Evolutionary conservation across 768 basidiomycete genomes (phyloP).

Genomic region (Boletellus sp.): DNA sequence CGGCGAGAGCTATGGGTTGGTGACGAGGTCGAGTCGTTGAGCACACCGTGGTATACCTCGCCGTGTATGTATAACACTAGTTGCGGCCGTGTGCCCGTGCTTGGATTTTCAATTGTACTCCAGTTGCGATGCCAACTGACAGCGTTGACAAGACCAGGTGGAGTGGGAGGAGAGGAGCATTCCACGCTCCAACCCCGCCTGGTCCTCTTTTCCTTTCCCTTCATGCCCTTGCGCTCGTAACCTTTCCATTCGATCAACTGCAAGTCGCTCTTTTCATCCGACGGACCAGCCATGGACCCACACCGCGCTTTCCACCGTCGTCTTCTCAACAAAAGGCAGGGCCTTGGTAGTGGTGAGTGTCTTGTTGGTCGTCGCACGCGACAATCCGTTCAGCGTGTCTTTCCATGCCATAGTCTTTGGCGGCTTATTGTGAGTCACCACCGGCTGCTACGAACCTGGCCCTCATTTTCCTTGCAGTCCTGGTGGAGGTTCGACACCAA

Average conservation of each 20-base stretch:
- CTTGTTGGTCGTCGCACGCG: not conserved
- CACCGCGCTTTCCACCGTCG: conserved; percentile 14
- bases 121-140: conserved; percentile 33
- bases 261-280: conserved; percentile 23
- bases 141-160: no score
- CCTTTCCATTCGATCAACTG: conserved; percentile 1
- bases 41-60: not conserved
- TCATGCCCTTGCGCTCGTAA: conserved; percentile 9
- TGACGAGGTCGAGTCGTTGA: conserved; percentile 33
- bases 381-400: not conserved
- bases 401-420: conserved; percentile 7
- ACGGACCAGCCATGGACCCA: conserved; percentile 20
- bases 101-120: not conserved
- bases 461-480: conserved; percentile 11
- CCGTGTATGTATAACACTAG: not conserved
- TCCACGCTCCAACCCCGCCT: not conserved
- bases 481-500: conserved; percentile 2
- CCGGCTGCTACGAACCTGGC: not conserved
- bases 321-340: conserved; percentile 25
- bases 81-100: no score
- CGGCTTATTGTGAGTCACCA: conserved; percentile 22
- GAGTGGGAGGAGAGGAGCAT: conserved; percentile 14
- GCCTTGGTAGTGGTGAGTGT: conserved; percentile 27
- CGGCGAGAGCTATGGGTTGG: conserved; percentile 63
- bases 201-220: not conserved